phyloP scores from a whole-genome alignment of 2,329 filamentous ascomycete genomes.

The Biscogniauxia sp. region DNA sequence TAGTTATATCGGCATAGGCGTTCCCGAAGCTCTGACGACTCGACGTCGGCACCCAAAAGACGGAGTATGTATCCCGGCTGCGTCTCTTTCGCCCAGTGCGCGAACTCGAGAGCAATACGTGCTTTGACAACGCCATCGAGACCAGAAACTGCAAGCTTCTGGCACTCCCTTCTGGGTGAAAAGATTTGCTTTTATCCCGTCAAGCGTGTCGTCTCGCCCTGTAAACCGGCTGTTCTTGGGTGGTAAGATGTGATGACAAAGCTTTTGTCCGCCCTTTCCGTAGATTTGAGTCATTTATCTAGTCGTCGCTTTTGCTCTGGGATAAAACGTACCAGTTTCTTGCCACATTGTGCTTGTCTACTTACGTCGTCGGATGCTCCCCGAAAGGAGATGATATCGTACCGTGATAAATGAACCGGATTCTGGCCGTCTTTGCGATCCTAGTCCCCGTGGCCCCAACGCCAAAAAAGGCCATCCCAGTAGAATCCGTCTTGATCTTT shows the following conservation, averaged over 20 bases:
- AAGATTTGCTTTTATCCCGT: neutral
- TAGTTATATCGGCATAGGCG: constrained; percentile 36
- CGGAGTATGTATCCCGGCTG: constrained; percentile 34
- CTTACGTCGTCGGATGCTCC: no score
- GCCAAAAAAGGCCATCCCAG: no score
- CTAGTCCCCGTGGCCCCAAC: no score
- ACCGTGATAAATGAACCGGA: no score
- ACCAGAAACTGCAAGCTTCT: constrained; percentile 29
- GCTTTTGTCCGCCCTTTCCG: neutral
- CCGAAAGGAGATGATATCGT: no score
- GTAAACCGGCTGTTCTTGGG: constrained; percentile 4
- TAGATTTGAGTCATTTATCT: neutral
- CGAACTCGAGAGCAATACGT: no score
- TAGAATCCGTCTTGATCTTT: no score
- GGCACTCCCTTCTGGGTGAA: constrained; percentile 1
- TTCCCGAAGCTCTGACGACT: constrained; percentile 39
- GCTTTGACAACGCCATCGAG: constrained; percentile 41
- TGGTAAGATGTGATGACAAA: constrained; percentile 2
- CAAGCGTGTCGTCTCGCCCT: constrained; percentile 3
- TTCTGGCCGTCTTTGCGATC: no score
- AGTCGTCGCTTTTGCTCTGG: neutral
- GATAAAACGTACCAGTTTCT: neutral
- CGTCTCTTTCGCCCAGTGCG: no score
- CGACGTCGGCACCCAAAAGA: constrained; percentile 45
- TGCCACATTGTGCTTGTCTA: no score